These are phyloP conservation scores for Trichoderma harzianum DNA, from an alignment of 2,329 filamentous ascomycete species.

Conservation along the genomic window DNA sequence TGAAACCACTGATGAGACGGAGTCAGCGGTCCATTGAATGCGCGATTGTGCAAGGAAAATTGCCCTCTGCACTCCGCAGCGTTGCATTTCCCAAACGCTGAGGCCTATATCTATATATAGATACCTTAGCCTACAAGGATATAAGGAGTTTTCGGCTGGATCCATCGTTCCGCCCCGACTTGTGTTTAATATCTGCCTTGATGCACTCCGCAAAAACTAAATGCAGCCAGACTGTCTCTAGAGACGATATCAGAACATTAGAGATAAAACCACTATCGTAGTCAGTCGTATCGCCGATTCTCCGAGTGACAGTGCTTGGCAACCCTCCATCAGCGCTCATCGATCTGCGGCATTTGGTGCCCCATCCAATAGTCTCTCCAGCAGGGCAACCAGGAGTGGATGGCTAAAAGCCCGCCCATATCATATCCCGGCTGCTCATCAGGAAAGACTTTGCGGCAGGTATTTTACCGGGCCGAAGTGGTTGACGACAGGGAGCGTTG, in stretches of 20 bases:
- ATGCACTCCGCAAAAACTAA: not conserved
- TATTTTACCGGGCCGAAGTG: not conserved
- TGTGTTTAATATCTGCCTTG: not conserved
- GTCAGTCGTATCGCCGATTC: not conserved
- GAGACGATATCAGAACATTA: not conserved
- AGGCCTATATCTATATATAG: not conserved
- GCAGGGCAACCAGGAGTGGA: not conserved
- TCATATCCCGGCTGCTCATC: not conserved
- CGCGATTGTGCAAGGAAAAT: not conserved
- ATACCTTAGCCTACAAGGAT: not conserved
- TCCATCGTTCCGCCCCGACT: not conserved
- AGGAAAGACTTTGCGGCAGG: constrained; percentile 6
- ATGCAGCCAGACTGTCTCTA: not conserved
- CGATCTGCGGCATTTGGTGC: constrained; percentile 14
- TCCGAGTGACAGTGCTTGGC: not conserved
- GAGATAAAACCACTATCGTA: not conserved
- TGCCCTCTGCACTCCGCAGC: not conserved
- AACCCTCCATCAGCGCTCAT: not conserved
- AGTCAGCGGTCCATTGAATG: not conserved
- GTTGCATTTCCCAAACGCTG: not conserved
- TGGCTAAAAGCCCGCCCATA: not conserved
- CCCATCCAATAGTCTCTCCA: not conserved
- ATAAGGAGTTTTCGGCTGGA: not conserved
- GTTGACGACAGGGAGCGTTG: not conserved
- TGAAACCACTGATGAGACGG: not conserved